Evolutionary conservation across 805 yeast species (phyloP).

Genomic region (Priceomyces fermenticarens): DNA sequence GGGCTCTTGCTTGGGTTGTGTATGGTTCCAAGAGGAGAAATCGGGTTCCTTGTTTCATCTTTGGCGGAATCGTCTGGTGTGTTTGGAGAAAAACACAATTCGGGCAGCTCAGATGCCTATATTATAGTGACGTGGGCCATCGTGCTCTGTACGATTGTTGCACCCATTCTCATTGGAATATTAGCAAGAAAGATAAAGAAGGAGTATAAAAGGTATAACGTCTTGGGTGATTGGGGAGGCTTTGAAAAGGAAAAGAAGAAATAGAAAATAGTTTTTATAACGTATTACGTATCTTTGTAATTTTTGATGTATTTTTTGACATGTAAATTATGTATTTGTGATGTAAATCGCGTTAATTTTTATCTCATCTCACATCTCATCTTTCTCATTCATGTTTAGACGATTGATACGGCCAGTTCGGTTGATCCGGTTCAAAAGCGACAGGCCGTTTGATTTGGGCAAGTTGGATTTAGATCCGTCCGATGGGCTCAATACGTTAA

Average conservation of each 20-base stretch:
- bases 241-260: too few species aligned
- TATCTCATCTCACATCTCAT: too few species aligned
- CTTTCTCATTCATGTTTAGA: too few species aligned
- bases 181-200: constrained; percentile 1
- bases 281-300: too few species aligned
- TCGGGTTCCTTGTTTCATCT: constrained; percentile 10
- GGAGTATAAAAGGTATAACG: too few species aligned
- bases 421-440: too few species aligned
- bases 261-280: too few species aligned
- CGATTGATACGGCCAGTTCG: too few species aligned
- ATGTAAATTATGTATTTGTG: too few species aligned
- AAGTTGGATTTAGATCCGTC: background rate
- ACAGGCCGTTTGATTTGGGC: constrained; percentile 1
- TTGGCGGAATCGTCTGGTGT: constrained; percentile 9
- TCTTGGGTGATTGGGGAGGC: too few species aligned
- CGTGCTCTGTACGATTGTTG: constrained; percentile 4
- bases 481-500: background rate
- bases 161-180: constrained; percentile 2
- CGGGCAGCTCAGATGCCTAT: constrained; percentile 1
- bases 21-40: constrained; percentile 12
- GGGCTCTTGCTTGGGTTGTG: constrained; percentile 7
- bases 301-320: too few species aligned
- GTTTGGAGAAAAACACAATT: background rate
- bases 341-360: too few species aligned
- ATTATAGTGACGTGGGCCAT: constrained; percentile 4